A percentile compares a stretch with the other conserved stretches of the same genome.
These are phyloP conservation scores for Plasmopara viticola DNA, from an alignment of 352 stramenopile genomes.

Conservation along the genomic window DNA sequence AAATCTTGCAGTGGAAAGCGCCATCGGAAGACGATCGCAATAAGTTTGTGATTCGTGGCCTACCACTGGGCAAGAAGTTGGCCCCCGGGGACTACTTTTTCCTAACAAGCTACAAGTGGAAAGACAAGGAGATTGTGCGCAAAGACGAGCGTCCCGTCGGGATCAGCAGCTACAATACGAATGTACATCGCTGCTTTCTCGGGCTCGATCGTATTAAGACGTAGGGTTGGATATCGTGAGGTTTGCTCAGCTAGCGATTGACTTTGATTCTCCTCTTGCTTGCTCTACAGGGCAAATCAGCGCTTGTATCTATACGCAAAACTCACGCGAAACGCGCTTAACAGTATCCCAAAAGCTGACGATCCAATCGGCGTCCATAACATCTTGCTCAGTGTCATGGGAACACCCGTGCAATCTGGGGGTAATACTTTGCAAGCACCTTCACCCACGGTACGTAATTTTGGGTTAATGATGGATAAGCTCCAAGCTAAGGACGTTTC, in stretches of 20 bases:
- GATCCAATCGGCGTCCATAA: conserved; percentile 58
- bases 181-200: conserved; percentile 77
- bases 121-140: conserved; percentile 82
- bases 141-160: conserved; percentile 70
- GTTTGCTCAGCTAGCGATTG: conserved; percentile 1
- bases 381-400: conserved; percentile 61
- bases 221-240: conserved; percentile 17
- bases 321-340: conserved; percentile 66
- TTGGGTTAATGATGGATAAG: neutral
- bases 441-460: conserved; percentile 21
- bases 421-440: conserved; percentile 21
- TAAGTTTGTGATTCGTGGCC: conserved; percentile 80
- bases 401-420: conserved; percentile 28
- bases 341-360: conserved; percentile 48
- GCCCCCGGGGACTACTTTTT: conserved; percentile 83
- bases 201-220: conserved; percentile 73
- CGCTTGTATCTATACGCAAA: conserved; percentile 80
- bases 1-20: conserved; percentile 83
- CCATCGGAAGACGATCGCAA: conserved; percentile 77
- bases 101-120: conserved; percentile 80
- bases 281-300: conserved; percentile 37
- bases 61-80: conserved; percentile 67
- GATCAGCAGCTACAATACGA: conserved; percentile 81
- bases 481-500: neutral
- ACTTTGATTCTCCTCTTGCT: conserved; percentile 1